Evolutionary conservation across 148 eudicot species (phyloP).

Genomic region (Persicaria tinctoria): DNA sequence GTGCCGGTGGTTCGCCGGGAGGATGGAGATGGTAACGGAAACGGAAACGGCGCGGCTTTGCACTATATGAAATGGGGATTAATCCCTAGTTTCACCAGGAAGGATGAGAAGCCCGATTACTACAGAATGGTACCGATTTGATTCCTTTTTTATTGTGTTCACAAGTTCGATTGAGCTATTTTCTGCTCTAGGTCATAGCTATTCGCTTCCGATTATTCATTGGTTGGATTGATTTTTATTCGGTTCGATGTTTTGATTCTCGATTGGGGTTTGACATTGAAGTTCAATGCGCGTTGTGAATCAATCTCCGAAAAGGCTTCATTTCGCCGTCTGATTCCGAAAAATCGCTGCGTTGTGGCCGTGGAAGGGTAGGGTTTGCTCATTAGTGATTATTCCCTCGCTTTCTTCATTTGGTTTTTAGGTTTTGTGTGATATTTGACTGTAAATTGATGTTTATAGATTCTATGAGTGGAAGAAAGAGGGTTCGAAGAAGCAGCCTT

Average conservation of each 20-base stretch:
- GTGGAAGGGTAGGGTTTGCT: slow-evolving; percentile 69
- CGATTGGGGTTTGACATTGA: neutral
- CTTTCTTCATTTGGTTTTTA: neutral
- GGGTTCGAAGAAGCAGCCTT: slow-evolving; percentile 83
- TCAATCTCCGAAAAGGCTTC: slow-evolving; percentile 80
- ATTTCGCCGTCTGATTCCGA: slow-evolving; percentile 88
- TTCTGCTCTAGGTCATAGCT: neutral
- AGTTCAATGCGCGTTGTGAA: slow-evolving; percentile 96
- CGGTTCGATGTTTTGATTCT: neutral
- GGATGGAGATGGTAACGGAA: slow-evolving; percentile 24
- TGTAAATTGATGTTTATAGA: slow-evolving; percentile 25
- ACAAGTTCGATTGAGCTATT: neutral
- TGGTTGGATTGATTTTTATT: neutral
- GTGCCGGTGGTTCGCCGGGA: slow-evolving; percentile 75
- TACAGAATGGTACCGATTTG: slow-evolving; percentile 60
- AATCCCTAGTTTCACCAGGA: slow-evolving; percentile 88
- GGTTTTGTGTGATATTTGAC: neutral
- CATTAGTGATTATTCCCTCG: neutral
- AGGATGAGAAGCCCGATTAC: slow-evolving; percentile 85
- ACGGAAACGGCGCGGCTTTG: slow-evolving; percentile 38
- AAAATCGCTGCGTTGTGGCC: slow-evolving; percentile 74
- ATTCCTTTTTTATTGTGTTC: neutral
- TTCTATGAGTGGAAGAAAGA: slow-evolving; percentile 99
- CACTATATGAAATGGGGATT: slow-evolving; percentile 99
- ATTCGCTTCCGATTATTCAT: neutral